Evolutionary conservation across 2,329 filamentous ascomycete species (phyloP), one percentile per base, ranked within the genome.

Genomic region (Penicillium paneum): DNA sequence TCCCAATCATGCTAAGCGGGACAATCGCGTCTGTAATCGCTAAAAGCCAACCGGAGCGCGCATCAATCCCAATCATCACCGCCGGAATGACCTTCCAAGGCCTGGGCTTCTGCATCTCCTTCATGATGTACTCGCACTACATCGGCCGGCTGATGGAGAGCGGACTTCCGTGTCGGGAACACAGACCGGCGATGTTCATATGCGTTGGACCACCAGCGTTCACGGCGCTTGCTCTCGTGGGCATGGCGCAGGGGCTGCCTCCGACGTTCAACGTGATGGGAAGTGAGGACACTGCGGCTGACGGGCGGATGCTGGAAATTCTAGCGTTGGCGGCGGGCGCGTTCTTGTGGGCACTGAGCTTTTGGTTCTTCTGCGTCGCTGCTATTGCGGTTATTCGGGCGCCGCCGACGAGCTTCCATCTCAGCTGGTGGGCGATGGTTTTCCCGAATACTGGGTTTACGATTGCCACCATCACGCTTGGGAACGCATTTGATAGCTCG

Each of bases 141-240:
- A 82, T 90, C 52, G 85, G 84, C 39, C 81, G 88, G 5, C 76
- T 90, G n/a, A 87, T 90, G 83, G 80, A 84, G 60, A 78, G 79
- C 1, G 83, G 87, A 1, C 78, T 89, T 15, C 87, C 87, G 0
- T 71, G 76, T 59, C 77, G 82, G 8, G 84, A 88, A 64, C 84
- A 87, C 57, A 77, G 87, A 47, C 84, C 87, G 0, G 87, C 83
- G 0, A 81, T 91, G 67, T 90, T 89, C 75, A 89, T 91, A 76
- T 86, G 85, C 56, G 87, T 90, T n/a, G 88, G 88, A 0, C 86
- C 88, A 1, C 86, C 87, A 0, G 81, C 85, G 1, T 90, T 89
- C 74, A 90, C 87, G 0, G 84, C 83, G 1, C 75, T 90, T 13
- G 87, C 87, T 0, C 77, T 90, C 38, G 82, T 90, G 35, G 86